Base-by-base conservation (phyloP, 2,329 filamentous ascomycete genomes). In the Hirsutella thompsonii region DNA sequence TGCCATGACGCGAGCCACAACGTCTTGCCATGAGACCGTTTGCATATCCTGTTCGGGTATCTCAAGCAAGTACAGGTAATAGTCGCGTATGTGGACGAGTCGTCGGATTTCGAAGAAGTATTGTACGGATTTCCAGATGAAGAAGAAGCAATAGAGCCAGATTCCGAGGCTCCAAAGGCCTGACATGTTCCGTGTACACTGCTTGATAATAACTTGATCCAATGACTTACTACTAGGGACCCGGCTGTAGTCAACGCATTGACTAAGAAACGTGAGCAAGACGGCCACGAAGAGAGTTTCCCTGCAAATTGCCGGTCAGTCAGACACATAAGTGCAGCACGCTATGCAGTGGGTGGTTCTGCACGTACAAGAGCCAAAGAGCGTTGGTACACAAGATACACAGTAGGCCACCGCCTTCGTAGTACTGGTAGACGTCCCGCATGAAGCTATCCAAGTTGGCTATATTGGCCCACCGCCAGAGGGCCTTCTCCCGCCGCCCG, bases 381-480 rank as follows among this genome's bases (percentile, higher is more conserved):
- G 74, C 59, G 42, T 84, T 76, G 42, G 79, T 76, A 33, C 90
- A 70, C 10, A 92, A 55, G 41, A 94, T 94, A 43, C 85, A 93
- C 74, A 80, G 88, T 30, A 94, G 77, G 0, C 89, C 89, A 47
- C 86, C 82, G 2, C 82, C 83, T 39, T 82, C 68, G 54, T 84
- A 94, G 60, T 94, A 95, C 48, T 83, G 72, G 57, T 95, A 95
- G 3, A 94, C 85, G 46, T 77, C 83, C 42, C 77, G 74, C 55
- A 94, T 78, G 57, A 94, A 95, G 52, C 79, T 81, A 60, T 95
- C 89, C 40, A 95, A 68, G 54, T 94, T 92, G 30, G 84, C 78
- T 43, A 92, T 85, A 54, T 94, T 94, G 41, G 85, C 85, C 84
- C 89, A 95, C 61, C 85, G 76, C 81, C 87, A 95, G 67, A 94